Evolutionary conservation across 2,329 filamentous ascomycete species (phyloP).

Genomic region (Penicillium paneum): DNA sequence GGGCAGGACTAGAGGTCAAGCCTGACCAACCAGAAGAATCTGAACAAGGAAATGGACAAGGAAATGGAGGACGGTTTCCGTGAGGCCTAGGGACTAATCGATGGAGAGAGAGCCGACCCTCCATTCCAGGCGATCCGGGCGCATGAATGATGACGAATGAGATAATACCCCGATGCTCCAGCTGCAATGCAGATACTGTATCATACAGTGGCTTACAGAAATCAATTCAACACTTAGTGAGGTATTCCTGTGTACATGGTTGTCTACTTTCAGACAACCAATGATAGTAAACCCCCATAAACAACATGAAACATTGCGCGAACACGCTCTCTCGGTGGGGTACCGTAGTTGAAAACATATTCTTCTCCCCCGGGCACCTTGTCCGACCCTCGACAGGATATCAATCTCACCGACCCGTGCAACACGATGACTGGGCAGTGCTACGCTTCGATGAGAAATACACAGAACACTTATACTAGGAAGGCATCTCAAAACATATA

Average conservation of each 20-base stretch:
- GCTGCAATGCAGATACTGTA: slow-evolving; percentile 1
- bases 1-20: slow-evolving; percentile 71
- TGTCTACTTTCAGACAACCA: background rate
- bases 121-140: background rate
- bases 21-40: slow-evolving; percentile 18
- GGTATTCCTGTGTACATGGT: background rate
- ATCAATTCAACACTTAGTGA: background rate
- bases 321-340: background rate
- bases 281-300: background rate
- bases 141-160: slow-evolving; percentile 18
- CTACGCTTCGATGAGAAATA: background rate
- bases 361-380: slow-evolving; percentile 1
- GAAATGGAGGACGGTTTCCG: background rate
- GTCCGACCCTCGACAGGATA: slow-evolving; percentile 6
- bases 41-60: background rate
- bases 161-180: slow-evolving; percentile 21
- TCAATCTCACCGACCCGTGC: slow-evolving; percentile 5
- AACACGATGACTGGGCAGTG: background rate
- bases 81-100: background rate
- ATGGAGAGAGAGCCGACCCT: background rate
- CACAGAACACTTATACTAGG: background rate
- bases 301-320: background rate
- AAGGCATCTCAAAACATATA: background rate
- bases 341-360: background rate
- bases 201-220: background rate